phyloP scores from a whole-genome alignment of 768 basidiomycete species.

The Lactarius hengduanensis region DNA sequence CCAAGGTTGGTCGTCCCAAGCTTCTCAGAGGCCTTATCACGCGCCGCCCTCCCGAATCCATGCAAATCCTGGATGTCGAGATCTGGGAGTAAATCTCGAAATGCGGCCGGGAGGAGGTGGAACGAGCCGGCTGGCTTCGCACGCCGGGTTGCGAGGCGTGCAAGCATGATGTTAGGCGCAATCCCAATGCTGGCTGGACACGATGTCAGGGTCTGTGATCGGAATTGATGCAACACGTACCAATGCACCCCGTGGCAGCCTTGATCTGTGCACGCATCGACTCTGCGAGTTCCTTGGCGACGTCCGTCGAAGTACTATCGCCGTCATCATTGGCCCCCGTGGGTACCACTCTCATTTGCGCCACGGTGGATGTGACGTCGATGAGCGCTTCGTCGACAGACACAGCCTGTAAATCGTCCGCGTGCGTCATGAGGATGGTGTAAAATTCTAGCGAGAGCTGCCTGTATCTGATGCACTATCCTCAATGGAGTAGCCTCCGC shows the following conservation, averaged over 20 bases:
- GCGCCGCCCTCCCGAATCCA: conserved; percentile 77
- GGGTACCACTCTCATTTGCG: conserved; percentile 34
- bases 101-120: conserved; percentile 60
- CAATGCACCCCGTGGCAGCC: conserved; percentile 81
- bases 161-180: conserved; percentile 87
- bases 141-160: conserved; percentile 83
- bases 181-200: conserved; percentile 85
- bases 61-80: conserved; percentile 80
- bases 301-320: conserved; percentile 42
- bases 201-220: conserved; percentile 11
- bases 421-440: conserved; percentile 84
- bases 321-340: conserved; percentile 33
- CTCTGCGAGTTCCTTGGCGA: conserved; percentile 78
- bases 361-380: conserved; percentile 71
- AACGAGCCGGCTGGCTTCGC: conserved; percentile 91
- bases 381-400: conserved; percentile 96
- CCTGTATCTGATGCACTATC: conserved; percentile 64
- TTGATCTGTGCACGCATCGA: conserved; percentile 74
- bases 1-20: conserved; percentile 70
- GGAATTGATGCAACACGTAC: conserved; percentile 40
- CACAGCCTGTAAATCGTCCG: conserved; percentile 91
- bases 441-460: conserved; percentile 85
- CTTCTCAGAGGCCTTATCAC: conserved; percentile 78
- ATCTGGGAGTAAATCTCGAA: conserved; percentile 56
- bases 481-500: conserved; percentile 5